Percentiles rank a stretch among this genome's conserved stretches.
phyloP scores from a whole-genome alignment of 208 protist species.

The Kentomonas sorsogonicus region DNA sequence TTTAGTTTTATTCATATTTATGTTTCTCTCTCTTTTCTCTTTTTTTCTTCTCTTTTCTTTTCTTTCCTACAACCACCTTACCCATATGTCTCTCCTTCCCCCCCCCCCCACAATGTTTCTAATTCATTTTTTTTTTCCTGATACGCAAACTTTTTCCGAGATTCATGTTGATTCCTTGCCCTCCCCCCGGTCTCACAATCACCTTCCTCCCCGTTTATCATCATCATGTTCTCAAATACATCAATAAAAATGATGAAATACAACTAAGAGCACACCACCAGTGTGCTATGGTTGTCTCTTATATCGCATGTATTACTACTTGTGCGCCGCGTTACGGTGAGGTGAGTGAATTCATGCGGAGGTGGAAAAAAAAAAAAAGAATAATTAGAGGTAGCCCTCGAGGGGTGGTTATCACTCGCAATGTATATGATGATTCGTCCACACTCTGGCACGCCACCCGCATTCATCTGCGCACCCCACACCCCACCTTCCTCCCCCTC shows the following conservation, averaged over 20 bases:
- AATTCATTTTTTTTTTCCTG: too few relatives aligned
- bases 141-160: background rate
- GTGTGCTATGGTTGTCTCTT: background rate
- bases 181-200: background rate
- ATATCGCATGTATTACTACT: background rate
- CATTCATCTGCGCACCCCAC: too few relatives aligned
- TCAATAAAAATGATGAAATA: slow-evolving; percentile 2
- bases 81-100: background rate
- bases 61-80: background rate
- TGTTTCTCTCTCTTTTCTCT: too few relatives aligned
- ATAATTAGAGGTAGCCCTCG: background rate
- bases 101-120: too few relatives aligned
- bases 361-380: background rate
- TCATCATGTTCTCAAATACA: background rate
- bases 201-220: too few relatives aligned
- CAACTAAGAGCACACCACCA: background rate
- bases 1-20: too few relatives aligned
- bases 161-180: background rate
- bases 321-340: background rate
- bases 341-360: background rate
- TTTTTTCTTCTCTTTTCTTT: background rate
- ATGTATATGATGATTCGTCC: background rate
- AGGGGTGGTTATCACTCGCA: background rate
- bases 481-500: too few relatives aligned
- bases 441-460: background rate